Conservation (phyloP, 352 stramenopile genomes). For the Pythium myriotylum region DNA sequence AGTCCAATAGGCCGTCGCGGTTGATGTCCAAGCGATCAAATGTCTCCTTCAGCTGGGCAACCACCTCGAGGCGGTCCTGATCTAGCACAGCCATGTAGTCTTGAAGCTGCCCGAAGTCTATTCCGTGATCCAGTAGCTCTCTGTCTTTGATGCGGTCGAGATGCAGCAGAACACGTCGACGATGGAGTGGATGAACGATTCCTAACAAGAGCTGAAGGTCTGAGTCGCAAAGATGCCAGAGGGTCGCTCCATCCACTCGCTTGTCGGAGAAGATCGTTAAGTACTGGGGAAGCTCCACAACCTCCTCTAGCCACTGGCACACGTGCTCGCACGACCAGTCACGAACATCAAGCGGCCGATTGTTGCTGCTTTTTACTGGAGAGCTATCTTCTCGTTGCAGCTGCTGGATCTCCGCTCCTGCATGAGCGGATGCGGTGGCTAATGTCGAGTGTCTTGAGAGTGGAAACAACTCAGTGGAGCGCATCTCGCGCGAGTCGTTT, state of each 20-base stretch:
- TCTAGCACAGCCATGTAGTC: conserved; percentile 79
- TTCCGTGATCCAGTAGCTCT: conserved; percentile 55
- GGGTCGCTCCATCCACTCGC: conserved; percentile 62
- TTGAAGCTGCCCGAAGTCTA: conserved; percentile 72
- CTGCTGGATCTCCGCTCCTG: background rate
- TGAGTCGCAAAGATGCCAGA: conserved; percentile 52
- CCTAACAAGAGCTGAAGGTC: conserved; percentile 70
- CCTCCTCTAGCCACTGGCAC: conserved; percentile 44
- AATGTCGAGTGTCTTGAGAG: conserved; percentile 33
- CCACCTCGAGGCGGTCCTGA: conserved; percentile 60
- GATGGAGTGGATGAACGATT: conserved; percentile 62
- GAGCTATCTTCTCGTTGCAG: background rate
- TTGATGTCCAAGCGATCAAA: conserved; percentile 73
- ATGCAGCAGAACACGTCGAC: conserved; percentile 48
- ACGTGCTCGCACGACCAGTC: conserved; percentile 67
- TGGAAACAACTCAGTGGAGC: conserved; percentile 64
- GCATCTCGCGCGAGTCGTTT: conserved; percentile 52
- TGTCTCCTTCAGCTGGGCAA: conserved; percentile 65
- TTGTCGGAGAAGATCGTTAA: conserved; percentile 50
- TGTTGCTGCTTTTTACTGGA: background rate
- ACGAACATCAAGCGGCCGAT: conserved; percentile 28
- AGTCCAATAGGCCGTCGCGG: conserved; percentile 59
- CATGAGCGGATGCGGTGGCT: conserved; percentile 20
- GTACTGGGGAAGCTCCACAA: conserved; percentile 62
- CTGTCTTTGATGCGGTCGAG: conserved; percentile 67